Conservation (phyloP, 2,329 filamentous ascomycete genomes). For the Colletotrichum navitas region DNA sequence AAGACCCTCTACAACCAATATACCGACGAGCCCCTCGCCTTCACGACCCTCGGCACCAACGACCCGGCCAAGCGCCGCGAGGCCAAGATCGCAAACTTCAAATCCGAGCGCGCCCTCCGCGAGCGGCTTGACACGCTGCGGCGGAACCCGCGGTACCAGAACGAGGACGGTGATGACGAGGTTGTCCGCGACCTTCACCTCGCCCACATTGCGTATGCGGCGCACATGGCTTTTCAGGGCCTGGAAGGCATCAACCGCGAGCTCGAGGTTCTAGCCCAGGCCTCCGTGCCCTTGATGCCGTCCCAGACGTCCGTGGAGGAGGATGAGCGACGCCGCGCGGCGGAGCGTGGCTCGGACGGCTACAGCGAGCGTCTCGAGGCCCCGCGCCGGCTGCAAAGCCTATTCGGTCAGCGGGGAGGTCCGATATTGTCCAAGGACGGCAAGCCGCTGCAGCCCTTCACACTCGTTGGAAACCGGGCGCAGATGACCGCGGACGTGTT, state of each 20-base stretch:
- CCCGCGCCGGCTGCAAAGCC: slow-evolving; percentile 64
- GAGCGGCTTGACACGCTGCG: slow-evolving; percentile 76
- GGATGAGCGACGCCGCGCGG: slow-evolving; percentile 56
- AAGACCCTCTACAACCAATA: slow-evolving; percentile 79
- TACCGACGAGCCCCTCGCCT: slow-evolving; percentile 76
- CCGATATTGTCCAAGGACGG: slow-evolving; percentile 83
- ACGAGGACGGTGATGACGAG: slow-evolving; percentile 83
- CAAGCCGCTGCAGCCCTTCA: slow-evolving; percentile 92
- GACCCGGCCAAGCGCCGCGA: slow-evolving; percentile 78
- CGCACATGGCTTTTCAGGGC: slow-evolving; percentile 85
- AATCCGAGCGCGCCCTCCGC: slow-evolving; percentile 87
- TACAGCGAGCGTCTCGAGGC: slow-evolving; percentile 83
- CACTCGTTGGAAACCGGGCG: slow-evolving; percentile 81
- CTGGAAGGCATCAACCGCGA: slow-evolving; percentile 92
- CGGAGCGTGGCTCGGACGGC: slow-evolving; percentile 55
- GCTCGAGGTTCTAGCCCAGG: slow-evolving; percentile 82
- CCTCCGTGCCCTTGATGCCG: slow-evolving; percentile 66
- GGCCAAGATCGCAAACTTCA: slow-evolving; percentile 87
- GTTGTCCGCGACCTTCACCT: slow-evolving; percentile 84
- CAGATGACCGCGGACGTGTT: slow-evolving; percentile 87
- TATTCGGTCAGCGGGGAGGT: slow-evolving; percentile 62
- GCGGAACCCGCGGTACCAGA: slow-evolving; percentile 63
- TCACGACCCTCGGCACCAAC: slow-evolving; percentile 72
- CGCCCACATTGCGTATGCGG: slow-evolving; percentile 77
- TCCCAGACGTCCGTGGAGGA: slow-evolving; percentile 62